Conservation (phyloP, 139 green algal genomes). For the Picochlorum sp. region DNA sequence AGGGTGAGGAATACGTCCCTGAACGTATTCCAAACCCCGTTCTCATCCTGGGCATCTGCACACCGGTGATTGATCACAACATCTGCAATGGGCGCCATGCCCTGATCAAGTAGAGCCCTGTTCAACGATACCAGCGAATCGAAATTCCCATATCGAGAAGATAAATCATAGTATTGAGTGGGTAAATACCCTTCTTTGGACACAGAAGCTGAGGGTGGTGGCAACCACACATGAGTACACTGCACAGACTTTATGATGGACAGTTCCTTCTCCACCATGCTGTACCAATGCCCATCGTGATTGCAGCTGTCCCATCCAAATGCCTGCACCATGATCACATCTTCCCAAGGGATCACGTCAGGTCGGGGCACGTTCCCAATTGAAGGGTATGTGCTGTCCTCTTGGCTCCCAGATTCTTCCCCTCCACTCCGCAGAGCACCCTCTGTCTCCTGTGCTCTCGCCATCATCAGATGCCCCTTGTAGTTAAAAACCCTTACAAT, state of each 20-base stretch:
- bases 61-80: conserved; percentile 91
- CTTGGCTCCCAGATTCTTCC: neutral
- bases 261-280: conserved; percentile 38
- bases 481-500: no score
- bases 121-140: conserved; percentile 62
- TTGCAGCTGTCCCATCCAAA: conserved; percentile 64
- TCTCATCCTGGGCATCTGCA: conserved; percentile 51
- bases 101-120: conserved; percentile 37
- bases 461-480: no score
- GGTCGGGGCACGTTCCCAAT: neutral
- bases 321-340: conserved; percentile 19
- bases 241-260: conserved; percentile 26
- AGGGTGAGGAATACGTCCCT: conserved; percentile 31
- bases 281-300: conserved; percentile 40
- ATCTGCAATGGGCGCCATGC: conserved; percentile 77
- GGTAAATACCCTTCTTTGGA: conserved; percentile 75
- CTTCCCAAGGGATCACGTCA: conserved; percentile 4
- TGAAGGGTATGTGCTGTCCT: neutral
- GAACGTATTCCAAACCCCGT: conserved; percentile 62
- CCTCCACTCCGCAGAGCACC: no score
- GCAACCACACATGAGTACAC: conserved; percentile 69
- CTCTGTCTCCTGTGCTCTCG: no score
- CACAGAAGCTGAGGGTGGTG: conserved; percentile 69
- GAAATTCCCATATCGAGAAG: conserved; percentile 53
- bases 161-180: conserved; percentile 71